Conservation (phyloP, 2,329 filamentous ascomycete species). For the Cladosporium sp. region DNA sequence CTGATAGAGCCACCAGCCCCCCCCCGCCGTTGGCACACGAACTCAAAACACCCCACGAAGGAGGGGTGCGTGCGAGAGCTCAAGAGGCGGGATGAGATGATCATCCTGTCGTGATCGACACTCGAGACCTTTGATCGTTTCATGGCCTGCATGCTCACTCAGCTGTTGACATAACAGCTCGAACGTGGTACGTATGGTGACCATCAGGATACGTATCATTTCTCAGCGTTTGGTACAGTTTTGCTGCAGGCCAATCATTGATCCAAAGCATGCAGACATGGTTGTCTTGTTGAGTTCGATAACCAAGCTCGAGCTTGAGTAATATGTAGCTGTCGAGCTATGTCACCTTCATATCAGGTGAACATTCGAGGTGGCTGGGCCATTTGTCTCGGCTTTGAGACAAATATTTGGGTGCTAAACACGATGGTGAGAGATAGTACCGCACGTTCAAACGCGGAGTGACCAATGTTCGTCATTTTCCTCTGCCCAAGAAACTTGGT, state of each 20-base stretch:
- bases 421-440: neutral
- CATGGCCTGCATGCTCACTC: neutral
- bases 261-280: neutral
- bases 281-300: neutral
- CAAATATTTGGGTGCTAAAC: neutral
- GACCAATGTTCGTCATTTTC: neutral
- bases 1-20: neutral
- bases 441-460: neutral
- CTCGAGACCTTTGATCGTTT: neutral
- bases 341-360: neutral
- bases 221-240: neutral
- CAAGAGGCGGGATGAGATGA: neutral
- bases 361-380: neutral
- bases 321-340: neutral
- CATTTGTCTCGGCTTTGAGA: neutral
- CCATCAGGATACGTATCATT: neutral
- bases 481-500: neutral
- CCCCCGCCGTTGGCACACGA: conserved; percentile 16
- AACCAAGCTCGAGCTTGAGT: neutral
- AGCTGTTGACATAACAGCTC: neutral
- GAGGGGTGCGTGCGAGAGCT: neutral
- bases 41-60: conserved; percentile 11
- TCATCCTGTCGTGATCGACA: neutral
- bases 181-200: neutral
- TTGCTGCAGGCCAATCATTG: neutral